Conservation (phyloP, 148 eudicot genomes). For the Oxyria digyna region DNA sequence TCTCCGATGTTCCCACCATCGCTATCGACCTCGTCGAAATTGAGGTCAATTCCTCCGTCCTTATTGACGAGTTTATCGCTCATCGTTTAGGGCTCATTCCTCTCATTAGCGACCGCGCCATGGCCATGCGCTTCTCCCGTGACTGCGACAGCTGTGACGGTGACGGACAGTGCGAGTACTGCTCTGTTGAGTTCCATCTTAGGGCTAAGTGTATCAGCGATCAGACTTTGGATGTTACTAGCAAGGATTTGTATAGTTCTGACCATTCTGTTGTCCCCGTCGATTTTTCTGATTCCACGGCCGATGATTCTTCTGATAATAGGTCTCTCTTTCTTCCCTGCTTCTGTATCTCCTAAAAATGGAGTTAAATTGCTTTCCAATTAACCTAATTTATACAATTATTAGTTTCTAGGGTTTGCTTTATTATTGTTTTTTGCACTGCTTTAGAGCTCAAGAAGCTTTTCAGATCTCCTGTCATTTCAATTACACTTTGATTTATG, state of each 20-base stretch:
- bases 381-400: not conserved
- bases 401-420: not conserved
- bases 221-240: conserved; percentile 77
- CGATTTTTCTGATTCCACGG: conserved; percentile 51
- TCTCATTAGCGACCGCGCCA: conserved; percentile 71
- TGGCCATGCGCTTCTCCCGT: conserved; percentile 92
- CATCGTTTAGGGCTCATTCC: conserved; percentile 84
- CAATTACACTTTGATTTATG: not conserved
- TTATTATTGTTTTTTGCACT: not conserved
- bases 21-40: conserved; percentile 90
- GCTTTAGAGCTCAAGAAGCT: not conserved
- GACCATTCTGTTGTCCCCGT: conserved; percentile 79
- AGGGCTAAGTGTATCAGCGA: conserved; percentile 66
- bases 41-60: conserved; percentile 84
- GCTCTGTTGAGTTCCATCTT: conserved; percentile 87
- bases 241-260: conserved; percentile 68
- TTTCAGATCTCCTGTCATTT: not conserved
- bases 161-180: conserved; percentile 88
- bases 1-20: conserved; percentile 85
- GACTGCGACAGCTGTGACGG: conserved; percentile 96
- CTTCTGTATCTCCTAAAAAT: not conserved
- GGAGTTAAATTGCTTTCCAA: not conserved
- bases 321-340: conserved; percentile 12
- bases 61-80: conserved; percentile 87
- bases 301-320: conserved; percentile 34